Base-by-base conservation (phyloP, 2,329 filamentous ascomycete species). In the Fusarium temperatum region DNA sequence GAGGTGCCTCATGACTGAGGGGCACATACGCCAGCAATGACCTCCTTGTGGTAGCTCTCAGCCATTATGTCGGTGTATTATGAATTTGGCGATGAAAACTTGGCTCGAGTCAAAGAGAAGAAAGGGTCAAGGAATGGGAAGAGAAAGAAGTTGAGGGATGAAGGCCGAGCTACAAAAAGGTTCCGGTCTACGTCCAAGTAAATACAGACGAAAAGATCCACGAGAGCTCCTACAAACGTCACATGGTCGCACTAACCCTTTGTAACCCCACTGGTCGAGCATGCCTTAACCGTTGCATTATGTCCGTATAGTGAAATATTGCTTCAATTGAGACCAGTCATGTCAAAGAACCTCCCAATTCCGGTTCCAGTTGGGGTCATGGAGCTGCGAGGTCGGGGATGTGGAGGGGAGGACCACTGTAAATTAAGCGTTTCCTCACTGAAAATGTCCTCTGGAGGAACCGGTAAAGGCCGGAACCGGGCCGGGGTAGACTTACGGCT, bases 41-140 rank as follows among this genome's bases (percentile, higher is more conserved):
- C 77, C 75, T 78, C 74, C 69, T 78, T 78, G 75, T 78, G 77
- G 64, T 78, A 78, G 44, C 35, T 78, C 68, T 78, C 71, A 63
- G 77, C 75, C 77, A 78, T 78, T 72, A 58, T 71, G 73, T 62
- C 11, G 62, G 51, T 63, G 28, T 68, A 6, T 11, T 32, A 30
- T 66, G 18, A 44, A 22, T 54, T 12, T 48, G 28, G 39, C 58
- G 42, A 35, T 28, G 62, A 63, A 56, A 14, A 68, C 68, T 71
- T 66, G 48, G 36, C 53, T 54, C 60, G 60, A 54, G 51, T 61
- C 55, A 38, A 74, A 56, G 18, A 48, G 60, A 45, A 57, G 13
- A 8, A 47, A 54, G 42, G 32, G 51, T 61, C 55, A 38, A 74
- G 47, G 24, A 55, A 62, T 51, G 26, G 36, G 48, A 54, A 56